Conservation (phyloP, 192 early-diverging fungal genomes). For the Phycomyces blakesleeanus region DNA sequence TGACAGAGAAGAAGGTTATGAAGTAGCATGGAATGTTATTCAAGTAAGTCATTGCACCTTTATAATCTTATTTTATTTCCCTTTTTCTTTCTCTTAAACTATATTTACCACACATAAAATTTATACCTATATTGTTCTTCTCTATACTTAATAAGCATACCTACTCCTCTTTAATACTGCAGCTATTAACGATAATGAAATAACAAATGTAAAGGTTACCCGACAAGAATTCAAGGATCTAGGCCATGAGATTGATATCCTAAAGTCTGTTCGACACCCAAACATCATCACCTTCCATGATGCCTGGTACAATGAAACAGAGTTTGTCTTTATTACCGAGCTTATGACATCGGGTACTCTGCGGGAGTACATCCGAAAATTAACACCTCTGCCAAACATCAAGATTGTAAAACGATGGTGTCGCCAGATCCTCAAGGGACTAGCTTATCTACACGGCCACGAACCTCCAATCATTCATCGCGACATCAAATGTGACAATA, state of each 20-base stretch:
- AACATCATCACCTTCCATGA: constrained; percentile 82
- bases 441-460: constrained; percentile 73
- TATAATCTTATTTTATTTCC: no score
- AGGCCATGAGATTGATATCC: constrained; percentile 72
- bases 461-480: constrained; percentile 80
- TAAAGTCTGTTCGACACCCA: constrained; percentile 74
- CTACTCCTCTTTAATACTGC: no score
- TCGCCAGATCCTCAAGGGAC: constrained; percentile 73
- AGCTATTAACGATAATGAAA: no score
- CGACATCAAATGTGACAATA: constrained; percentile 83
- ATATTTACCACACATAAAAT: no score
- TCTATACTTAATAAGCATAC: no score
- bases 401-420: constrained; percentile 81
- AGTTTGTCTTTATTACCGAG: constrained; percentile 81
- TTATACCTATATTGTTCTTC: no score
- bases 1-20: constrained; percentile 84
- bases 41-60: constrained; percentile 37
- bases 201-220: no score
- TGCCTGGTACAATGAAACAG: constrained; percentile 68
- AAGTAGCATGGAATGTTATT: constrained; percentile 88
- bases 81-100: no score
- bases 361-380: constrained; percentile 71
- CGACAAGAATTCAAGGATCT: constrained; percentile 70
- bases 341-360: constrained; percentile 85
- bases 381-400: constrained; percentile 61